These are phyloP conservation scores for Passiflora organensis DNA, from an alignment of 345 rosid genomes.

Conservation along the genomic window DNA sequence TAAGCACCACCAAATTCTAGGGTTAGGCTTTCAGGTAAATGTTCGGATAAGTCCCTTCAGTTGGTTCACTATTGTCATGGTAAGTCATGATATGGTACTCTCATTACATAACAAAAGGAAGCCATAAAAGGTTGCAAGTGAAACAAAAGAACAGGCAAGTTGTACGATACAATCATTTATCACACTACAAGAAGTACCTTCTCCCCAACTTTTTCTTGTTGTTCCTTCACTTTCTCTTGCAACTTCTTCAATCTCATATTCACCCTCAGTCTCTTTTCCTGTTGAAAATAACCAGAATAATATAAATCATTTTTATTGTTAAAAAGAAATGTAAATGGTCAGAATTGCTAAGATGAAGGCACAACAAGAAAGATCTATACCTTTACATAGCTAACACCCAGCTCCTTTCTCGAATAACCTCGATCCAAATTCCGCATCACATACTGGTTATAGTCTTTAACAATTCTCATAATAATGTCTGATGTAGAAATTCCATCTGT, in stretches of 20 bases:
- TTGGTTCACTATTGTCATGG: too few relatives aligned
- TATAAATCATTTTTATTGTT: too few relatives aligned
- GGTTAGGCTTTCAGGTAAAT: too few relatives aligned
- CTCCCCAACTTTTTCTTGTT: constrained; percentile 86
- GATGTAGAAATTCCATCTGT: constrained; percentile 94
- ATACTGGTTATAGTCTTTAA: constrained; percentile 91
- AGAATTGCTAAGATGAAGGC: too few relatives aligned
- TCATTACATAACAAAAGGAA: too few relatives aligned
- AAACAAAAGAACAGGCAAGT: neutral
- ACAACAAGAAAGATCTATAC: constrained; percentile 16
- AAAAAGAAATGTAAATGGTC: too few relatives aligned
- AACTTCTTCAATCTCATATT: constrained; percentile 88
- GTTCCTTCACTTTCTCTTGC: constrained; percentile 88
- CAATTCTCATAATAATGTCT: constrained; percentile 88
- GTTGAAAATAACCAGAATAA: constrained; percentile 2
- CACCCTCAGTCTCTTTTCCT: constrained; percentile 92
- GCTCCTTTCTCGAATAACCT: constrained; percentile 90
- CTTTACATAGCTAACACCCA: constrained; percentile 92
- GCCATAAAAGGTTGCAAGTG: too few relatives aligned
- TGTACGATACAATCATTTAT: too few relatives aligned
- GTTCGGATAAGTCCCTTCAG: too few relatives aligned
- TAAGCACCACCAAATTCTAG: too few relatives aligned
- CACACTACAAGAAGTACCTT: constrained; percentile 30
- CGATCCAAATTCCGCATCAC: constrained; percentile 88
- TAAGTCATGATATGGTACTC: too few relatives aligned